Evolutionary conservation across 768 basidiomycete genomes (phyloP), one percentile per base, ranked within the genome.

Genomic region (Phylloporus sp.): DNA sequence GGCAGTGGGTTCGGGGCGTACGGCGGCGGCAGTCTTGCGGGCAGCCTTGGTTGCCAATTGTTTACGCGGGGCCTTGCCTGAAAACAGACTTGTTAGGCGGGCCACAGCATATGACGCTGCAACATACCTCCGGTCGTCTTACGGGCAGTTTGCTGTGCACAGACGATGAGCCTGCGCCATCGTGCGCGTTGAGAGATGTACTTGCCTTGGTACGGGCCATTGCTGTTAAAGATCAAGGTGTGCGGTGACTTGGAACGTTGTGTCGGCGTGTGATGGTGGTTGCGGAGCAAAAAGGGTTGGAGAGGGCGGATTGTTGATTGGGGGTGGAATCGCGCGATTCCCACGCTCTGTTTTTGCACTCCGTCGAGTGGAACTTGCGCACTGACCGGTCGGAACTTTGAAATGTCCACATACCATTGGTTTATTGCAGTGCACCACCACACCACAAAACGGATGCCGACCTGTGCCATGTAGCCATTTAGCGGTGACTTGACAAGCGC

Each of bases 1-100:
- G 50, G 6, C 29, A 3, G n/a, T 35, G 36, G 45, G 40, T 31
- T 54, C 20, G 59, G 54, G 38, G 74, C 82, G 50, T 68, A 86
- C 87, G 53, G 84, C 76, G 4, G 76, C 71, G 36, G 85, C 88
- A 29, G 88, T 88, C 80, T 95, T 95, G 62, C 91, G 82, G 48
- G 93, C 93, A 39, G 91, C 92, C 80, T 97, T 95, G 76, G 92
- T 91, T 18, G 93, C 92, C 74, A 95, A 84, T 74, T 94, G 91
- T 73, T 93, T 93, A 79, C 91, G 87, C 53, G 91, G 91, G 47
- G 89, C 89, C 72, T 91, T 91, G 68, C 88, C 88, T 88, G 63
- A 12, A 61, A 41, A 56, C 57, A 51, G 53, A 62, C 58, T 59
- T 31, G 66, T 59, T 57, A 59, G 53, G 55, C 51, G 50, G 50